phyloP scores from a whole-genome alignment of 2,329 filamentous ascomycete genomes.

The Beauveria sp. region DNA sequence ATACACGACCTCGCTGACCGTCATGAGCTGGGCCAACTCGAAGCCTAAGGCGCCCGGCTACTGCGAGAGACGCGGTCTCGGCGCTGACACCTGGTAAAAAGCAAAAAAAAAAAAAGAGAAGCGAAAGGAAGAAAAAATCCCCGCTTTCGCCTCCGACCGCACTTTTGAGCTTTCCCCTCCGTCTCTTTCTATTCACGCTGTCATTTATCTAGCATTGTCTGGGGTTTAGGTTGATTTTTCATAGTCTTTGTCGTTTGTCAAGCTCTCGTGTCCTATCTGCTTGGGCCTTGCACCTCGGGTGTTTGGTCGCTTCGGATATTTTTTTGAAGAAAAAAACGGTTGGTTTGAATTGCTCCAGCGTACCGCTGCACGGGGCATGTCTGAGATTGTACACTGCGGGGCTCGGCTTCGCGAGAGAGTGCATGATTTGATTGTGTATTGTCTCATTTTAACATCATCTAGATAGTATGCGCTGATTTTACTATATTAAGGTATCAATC shows the following conservation, averaged over 20 bases:
- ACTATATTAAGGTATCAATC: not conserved
- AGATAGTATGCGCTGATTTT: not conserved
- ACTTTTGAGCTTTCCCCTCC: not conserved
- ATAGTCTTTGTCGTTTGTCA: not conserved
- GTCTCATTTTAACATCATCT: not conserved
- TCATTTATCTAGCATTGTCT: constrained; percentile 8
- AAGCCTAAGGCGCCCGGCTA: constrained; percentile 43
- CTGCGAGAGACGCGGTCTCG: constrained; percentile 36
- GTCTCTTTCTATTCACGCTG: not conserved
- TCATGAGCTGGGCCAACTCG: constrained; percentile 75
- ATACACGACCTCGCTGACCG: constrained; percentile 82
- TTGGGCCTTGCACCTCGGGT: not conserved
- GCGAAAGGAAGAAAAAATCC: too few relatives aligned
- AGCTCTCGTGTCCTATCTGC: not conserved
- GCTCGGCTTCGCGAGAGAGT: not conserved
- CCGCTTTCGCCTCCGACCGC: not conserved
- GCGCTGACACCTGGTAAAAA: constrained; percentile 3
- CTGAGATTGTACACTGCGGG: not conserved
- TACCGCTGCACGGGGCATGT: not conserved
- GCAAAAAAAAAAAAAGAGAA: too few relatives aligned
- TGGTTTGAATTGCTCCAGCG: not conserved
- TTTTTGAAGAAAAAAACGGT: not conserved
- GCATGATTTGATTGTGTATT: not conserved
- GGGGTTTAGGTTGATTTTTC: constrained; percentile 8
- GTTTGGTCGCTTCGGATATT: not conserved